Conservation (phyloP, 441 rosid species). For the Corymbia calophylla region DNA sequence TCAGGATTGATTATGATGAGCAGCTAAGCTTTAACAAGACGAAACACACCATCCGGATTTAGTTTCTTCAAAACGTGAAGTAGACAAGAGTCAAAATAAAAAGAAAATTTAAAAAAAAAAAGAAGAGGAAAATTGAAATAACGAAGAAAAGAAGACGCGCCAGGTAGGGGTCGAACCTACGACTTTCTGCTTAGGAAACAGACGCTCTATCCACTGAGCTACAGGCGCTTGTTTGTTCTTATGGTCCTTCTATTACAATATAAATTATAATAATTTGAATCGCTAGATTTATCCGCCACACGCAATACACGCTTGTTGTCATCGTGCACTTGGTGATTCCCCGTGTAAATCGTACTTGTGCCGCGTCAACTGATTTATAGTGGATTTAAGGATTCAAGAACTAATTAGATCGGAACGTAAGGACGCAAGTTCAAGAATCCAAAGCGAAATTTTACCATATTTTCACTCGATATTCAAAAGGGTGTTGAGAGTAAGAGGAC, state of each 20-base stretch:
- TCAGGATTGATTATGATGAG: neutral
- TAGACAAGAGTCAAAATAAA: neutral
- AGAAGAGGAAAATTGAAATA: neutral
- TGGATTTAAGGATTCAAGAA: neutral
- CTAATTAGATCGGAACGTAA: neutral
- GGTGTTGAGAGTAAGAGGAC: fast-evolving
- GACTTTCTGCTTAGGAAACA: slow-evolving; percentile 90
- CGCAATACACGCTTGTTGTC: too few relatives aligned
- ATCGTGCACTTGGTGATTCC: too few relatives aligned
- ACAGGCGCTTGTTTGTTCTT: slow-evolving; percentile 32
- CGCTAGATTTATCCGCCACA: too few relatives aligned
- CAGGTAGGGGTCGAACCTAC: slow-evolving; percentile 88
- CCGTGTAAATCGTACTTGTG: too few relatives aligned
- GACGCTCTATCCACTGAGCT: slow-evolving; percentile 97
- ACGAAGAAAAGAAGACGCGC: slow-evolving; percentile 18
- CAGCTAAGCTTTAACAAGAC: neutral
- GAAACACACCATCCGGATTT: neutral
- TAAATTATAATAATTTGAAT: too few relatives aligned
- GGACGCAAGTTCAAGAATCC: neutral
- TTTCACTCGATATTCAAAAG: neutral
- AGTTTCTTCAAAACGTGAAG: neutral
- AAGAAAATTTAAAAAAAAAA: neutral
- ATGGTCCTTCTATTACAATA: too few relatives aligned
- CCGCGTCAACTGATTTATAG: too few relatives aligned
- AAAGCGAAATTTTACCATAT: neutral